phyloP scores from a whole-genome alignment of 257 asterid genomes.

The Asclepias syriaca region DNA sequence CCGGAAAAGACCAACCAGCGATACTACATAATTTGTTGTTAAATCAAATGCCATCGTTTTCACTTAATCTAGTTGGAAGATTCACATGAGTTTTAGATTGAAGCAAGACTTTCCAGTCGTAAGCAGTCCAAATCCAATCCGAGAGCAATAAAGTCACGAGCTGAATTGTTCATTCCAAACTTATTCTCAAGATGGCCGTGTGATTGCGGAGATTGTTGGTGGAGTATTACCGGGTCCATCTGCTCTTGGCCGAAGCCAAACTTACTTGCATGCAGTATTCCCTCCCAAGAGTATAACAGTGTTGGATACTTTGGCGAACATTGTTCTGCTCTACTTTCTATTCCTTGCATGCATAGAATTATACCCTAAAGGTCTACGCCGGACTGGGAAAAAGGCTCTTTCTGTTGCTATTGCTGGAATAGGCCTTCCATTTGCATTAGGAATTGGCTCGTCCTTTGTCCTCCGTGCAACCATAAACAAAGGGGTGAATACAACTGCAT shows the following conservation, averaged over 20 bases:
- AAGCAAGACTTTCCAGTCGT: too few species aligned
- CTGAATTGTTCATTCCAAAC: not conserved
- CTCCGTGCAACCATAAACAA: slow-evolving; percentile 43
- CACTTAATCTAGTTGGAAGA: too few species aligned
- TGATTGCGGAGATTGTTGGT: slow-evolving; percentile 76
- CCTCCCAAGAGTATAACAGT: slow-evolving; percentile 65
- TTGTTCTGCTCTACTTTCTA: slow-evolving; percentile 70
- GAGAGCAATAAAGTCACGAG: not conserved
- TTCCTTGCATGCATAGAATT: slow-evolving; percentile 73
- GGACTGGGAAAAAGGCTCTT: slow-evolving; percentile 58
- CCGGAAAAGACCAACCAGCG: too few species aligned
- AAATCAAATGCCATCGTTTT: too few species aligned
- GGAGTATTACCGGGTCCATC: slow-evolving; percentile 86
- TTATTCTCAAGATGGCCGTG: slow-evolving; percentile 39
- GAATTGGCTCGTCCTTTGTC: slow-evolving; percentile 63
- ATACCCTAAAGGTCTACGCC: slow-evolving; percentile 39
- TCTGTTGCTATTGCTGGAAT: slow-evolving; percentile 76
- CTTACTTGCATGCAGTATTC: slow-evolving; percentile 49
- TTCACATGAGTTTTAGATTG: too few species aligned
- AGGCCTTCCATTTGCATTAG: slow-evolving; percentile 55
- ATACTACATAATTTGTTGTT: too few species aligned
- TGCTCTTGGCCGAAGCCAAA: slow-evolving; percentile 54
- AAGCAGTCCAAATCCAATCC: too few species aligned
- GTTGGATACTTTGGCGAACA: slow-evolving; percentile 69
- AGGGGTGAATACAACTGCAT: slow-evolving; percentile 40